Evolutionary conservation across 441 rosid species (phyloP).

Genomic region (Erodium moschatum): DNA sequence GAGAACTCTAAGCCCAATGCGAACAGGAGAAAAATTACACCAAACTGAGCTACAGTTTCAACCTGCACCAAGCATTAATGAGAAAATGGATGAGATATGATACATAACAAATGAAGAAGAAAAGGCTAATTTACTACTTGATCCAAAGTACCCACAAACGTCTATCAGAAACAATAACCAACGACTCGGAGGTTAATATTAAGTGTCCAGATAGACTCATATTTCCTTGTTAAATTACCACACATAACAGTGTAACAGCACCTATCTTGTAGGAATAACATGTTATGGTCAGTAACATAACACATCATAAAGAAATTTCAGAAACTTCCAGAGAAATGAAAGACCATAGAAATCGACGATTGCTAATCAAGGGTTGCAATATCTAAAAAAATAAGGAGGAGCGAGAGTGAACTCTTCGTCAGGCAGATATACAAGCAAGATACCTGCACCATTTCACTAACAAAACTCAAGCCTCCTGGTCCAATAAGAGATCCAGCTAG

Average conservation of each 20-base stretch:
- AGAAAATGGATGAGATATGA: background rate
- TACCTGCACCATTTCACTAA: conserved; percentile 97
- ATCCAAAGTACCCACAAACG: background rate
- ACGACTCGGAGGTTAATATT: background rate
- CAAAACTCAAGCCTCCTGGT: conserved; percentile 91
- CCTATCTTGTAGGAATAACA: background rate
- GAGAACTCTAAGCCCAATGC: conserved; percentile 94
- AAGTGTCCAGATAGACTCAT: background rate
- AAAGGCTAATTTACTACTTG: background rate
- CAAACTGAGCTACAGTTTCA: conserved; percentile 97
- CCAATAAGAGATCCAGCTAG: conserved; percentile 92
- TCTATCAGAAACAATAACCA: background rate
- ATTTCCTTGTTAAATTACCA: background rate
- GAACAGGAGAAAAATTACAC: conserved; percentile 93
- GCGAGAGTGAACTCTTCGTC: background rate
- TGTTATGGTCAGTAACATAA: too few species aligned
- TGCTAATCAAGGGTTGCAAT: conserved; percentile 5
- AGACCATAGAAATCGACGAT: background rate
- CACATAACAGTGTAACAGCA: background rate
- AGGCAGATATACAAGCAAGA: conserved; percentile 25
- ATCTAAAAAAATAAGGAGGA: background rate
- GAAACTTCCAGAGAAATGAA: background rate
- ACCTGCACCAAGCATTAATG: conserved; percentile 37
- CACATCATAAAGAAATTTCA: background rate
- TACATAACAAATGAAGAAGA: background rate